These are phyloP conservation scores for Aspergillus olivimuriae DNA, from an alignment of 495 filamentous ascomycete species.

Conservation along the genomic window DNA sequence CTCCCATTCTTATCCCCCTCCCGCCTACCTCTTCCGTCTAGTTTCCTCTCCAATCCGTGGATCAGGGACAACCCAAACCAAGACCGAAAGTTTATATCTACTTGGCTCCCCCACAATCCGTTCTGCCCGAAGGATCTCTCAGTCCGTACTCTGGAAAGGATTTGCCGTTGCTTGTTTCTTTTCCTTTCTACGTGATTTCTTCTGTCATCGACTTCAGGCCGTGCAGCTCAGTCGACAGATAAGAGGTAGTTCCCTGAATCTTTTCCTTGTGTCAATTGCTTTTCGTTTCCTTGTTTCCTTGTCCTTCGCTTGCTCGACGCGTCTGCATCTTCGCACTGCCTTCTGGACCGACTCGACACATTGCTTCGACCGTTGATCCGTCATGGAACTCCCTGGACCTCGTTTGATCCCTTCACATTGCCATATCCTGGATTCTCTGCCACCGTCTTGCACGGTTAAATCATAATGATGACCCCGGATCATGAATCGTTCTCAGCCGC, in stretches of 20 bases:
- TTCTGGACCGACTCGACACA: conserved; percentile 9
- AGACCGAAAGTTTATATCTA: conserved; percentile 4
- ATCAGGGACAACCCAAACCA: no score
- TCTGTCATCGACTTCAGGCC: conserved; percentile 24
- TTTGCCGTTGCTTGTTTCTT: conserved; percentile 27
- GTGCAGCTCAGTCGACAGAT: conserved; percentile 25
- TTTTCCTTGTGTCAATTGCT: conserved; percentile 22
- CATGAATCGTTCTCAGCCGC: conserved; percentile 22
- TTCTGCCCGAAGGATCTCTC: conserved; percentile 28
- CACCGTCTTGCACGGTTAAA: conserved; percentile 21
- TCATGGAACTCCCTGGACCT: conserved; percentile 9
- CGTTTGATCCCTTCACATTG: conserved; percentile 5
- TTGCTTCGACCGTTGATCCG: not conserved
- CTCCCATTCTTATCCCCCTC: conserved; percentile 18
- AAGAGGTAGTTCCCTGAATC: conserved; percentile 43
- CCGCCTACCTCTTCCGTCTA: no score
- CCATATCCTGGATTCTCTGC: conserved; percentile 14
- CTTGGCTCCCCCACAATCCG: conserved; percentile 12
- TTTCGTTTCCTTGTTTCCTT: conserved; percentile 14
- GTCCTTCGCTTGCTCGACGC: conserved; percentile 14
- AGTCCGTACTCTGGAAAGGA: conserved; percentile 36
- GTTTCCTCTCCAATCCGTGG: no score
- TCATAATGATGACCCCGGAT: conserved; percentile 18
- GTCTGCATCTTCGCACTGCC: conserved; percentile 15
- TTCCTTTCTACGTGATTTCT: conserved; percentile 19